Evolutionary conservation across 73 alveolate species (phyloP).

Genomic region (Paramecium caudatum): DNA sequence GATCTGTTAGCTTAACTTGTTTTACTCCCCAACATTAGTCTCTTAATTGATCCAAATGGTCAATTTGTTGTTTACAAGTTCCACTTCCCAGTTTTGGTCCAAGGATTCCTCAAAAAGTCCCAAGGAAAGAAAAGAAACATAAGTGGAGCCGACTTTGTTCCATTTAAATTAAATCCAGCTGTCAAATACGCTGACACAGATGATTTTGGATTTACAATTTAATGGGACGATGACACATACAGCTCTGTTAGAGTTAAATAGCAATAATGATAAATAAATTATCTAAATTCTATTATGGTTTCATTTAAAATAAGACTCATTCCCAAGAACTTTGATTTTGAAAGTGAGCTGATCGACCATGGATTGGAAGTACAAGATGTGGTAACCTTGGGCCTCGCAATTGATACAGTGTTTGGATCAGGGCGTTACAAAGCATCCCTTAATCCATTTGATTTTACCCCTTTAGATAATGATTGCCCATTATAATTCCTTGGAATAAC

Average conservation of each 20-base stretch:
- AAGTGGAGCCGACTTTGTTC: not conserved
- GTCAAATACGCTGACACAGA: not conserved
- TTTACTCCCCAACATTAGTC: not conserved
- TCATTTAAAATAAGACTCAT: no score
- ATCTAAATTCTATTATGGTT: no score
- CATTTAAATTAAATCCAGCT: not conserved
- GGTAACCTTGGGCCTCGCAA: no score
- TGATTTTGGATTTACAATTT: not conserved
- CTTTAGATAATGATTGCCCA: no score
- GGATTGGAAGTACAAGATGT: no score
- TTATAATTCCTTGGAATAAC: no score
- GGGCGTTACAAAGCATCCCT: no score
- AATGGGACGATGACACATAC: not conserved
- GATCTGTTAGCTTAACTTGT: no score
- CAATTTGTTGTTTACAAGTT: not conserved
- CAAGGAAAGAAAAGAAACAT: not conserved
- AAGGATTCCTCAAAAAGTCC: not conserved
- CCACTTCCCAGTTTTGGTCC: not conserved
- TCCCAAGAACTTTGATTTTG: no score
- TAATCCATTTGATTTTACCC: no score
- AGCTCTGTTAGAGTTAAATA: not conserved
- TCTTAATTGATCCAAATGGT: not conserved
- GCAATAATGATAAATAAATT: not conserved
- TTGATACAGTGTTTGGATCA: no score
- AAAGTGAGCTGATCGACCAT: no score